Base-by-base conservation (phyloP, 176 grass and related monocot species). In the Aegilops umbellulata region DNA sequence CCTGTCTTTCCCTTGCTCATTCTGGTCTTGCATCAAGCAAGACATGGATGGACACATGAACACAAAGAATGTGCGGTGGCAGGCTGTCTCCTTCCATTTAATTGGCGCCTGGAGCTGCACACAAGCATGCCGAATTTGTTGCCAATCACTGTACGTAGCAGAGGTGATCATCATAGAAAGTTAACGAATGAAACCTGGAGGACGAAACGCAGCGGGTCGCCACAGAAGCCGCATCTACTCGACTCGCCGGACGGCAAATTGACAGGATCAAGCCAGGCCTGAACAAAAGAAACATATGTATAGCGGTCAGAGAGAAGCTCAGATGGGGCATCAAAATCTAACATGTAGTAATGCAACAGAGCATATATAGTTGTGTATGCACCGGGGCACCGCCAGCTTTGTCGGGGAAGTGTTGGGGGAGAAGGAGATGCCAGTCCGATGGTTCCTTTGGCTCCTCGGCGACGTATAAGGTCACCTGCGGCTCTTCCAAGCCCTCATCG, bases 1-100 rank as follows among this genome's bases (percentile, higher is more conserved):
- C 60, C 81, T 81, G 80, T 85, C 39, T 35, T 87, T 95, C 90
- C 92, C 91, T 60, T 95, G 93, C 58, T 95, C 93, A 26, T 86
- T 88, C 77, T 98, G 96, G 78, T 98, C 96, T 49, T 65, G 84
- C 29, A 74, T 84, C 71, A 98, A 89, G 82, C 96, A 98, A 22
- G 86, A 24, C 93, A 95, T 94, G 1, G 91, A 95, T 16, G 90
- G 90, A 35, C 96, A 98, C 84, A 95, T 95, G 82, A 94, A 95
- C 64, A 94, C 51, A 38, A 94, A 95, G 41, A 94, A 36, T 5
- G 88, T 89, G 51, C 90, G 88, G 86, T 95, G 90, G 79, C 92
- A 94, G n/a, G 82, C 77, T 39, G 86, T 86, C 1, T 86, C 75
- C 46, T 94, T 91, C 3, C 69, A 88, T 20, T 83, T 31, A 36